phyloP scores from a whole-genome alignment of 1,139 yeast species.

The Geotrichum histeridarum region DNA sequence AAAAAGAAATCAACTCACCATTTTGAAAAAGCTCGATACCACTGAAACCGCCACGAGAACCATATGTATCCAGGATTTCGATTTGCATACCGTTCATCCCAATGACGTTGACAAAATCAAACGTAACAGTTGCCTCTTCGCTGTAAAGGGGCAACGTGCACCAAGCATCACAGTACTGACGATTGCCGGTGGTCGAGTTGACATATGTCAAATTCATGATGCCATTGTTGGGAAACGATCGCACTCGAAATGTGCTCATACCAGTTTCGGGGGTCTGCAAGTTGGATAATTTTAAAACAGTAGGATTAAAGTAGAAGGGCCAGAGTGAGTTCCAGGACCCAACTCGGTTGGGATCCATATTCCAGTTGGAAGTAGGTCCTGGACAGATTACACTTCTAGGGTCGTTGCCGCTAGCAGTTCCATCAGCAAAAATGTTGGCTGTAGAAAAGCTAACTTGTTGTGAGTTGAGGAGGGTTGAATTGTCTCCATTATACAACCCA shows the following conservation, averaged over 20 bases:
- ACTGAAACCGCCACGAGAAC: constrained; percentile 58
- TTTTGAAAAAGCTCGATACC: constrained; percentile 73
- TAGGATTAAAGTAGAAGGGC: constrained; percentile 58
- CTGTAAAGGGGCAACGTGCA: constrained; percentile 58
- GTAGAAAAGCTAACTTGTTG: constrained; percentile 62
- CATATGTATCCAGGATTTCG: constrained; percentile 67
- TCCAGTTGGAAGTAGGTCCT: constrained; percentile 48
- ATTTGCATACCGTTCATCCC: constrained; percentile 59
- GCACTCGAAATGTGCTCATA: constrained; percentile 62
- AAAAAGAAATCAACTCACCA: constrained; percentile 29
- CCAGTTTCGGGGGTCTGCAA: constrained; percentile 46
- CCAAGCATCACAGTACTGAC: constrained; percentile 67
- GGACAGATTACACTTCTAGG: constrained; percentile 61
- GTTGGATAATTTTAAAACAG: constrained; percentile 68
- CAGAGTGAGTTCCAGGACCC: constrained; percentile 67
- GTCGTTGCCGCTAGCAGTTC: constrained; percentile 39
- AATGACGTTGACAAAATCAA: constrained; percentile 67
- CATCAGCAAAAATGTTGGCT: constrained; percentile 56
- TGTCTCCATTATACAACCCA: constrained; percentile 35
- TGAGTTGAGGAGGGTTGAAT: constrained; percentile 47
- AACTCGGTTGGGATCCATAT: constrained; percentile 46
- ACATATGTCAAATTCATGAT: constrained; percentile 87
- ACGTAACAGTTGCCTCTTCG: constrained; percentile 62
- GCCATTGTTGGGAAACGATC: constrained; percentile 76
- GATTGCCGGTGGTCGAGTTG: constrained; percentile 57